Evolutionary conservation across 495 filamentous ascomycete genomes (phyloP).

Genomic region (Xylaria bambusicola): DNA sequence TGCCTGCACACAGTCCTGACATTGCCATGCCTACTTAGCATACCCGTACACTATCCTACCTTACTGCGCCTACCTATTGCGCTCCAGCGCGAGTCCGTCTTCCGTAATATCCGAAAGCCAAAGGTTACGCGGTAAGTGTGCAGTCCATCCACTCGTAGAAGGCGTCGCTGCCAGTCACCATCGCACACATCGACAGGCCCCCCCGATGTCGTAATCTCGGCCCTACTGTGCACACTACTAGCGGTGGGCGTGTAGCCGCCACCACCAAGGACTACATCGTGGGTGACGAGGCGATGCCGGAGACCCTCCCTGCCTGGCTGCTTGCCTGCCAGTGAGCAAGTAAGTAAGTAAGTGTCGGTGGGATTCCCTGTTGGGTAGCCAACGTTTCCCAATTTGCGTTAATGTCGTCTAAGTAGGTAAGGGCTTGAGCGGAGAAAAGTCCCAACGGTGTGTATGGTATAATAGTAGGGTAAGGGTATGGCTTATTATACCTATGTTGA

Average conservation of each 20-base stretch:
- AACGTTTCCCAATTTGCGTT: constrained; percentile 4
- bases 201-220: constrained; percentile 10
- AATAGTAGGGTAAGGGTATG: not conserved
- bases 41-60: no score
- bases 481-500: not conserved
- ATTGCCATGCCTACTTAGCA: no score
- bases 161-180: constrained; percentile 18
- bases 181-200: constrained; percentile 14
- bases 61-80: not conserved
- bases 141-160: not conserved
- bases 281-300: constrained; percentile 12
- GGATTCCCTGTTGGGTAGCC: not conserved
- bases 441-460: not conserved
- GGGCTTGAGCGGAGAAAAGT: not conserved
- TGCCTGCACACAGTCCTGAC: not conserved
- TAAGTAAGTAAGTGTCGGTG: no score
- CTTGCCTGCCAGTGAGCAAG: no score
- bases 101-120: constrained; percentile 16
- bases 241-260: constrained; percentile 12
- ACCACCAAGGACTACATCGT: not conserved
- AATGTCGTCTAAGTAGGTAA: not conserved
- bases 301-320: constrained; percentile 1
- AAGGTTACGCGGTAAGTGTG: constrained; percentile 3
- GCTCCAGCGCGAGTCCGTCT: not conserved
- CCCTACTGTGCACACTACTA: constrained; percentile 6